Conservation (phyloP, 139 green algal genomes). For the Chlamydomonas sp. region DNA sequence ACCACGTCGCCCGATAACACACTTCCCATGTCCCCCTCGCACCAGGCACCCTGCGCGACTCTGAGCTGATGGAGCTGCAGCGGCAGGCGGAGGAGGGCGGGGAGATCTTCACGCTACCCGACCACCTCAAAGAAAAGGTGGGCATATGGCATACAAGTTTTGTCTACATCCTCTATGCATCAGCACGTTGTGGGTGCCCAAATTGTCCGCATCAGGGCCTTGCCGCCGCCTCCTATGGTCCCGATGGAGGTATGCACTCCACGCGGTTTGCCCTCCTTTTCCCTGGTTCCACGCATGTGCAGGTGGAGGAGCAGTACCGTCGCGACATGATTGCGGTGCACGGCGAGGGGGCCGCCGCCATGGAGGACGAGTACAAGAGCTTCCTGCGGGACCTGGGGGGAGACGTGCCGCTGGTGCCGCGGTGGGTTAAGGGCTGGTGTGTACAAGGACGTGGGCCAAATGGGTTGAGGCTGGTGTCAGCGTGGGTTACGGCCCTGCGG, state of each 20-base stretch:
- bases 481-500: no score
- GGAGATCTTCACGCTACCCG: slow-evolving; percentile 76
- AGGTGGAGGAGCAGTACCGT: slow-evolving; percentile 77
- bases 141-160: background rate
- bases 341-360: slow-evolving; percentile 55
- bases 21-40: background rate
- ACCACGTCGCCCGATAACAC: background rate
- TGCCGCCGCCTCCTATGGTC: background rate
- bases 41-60: slow-evolving; percentile 53
- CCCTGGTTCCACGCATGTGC: background rate
- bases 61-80: slow-evolving; percentile 39
- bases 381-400: slow-evolving; percentile 92
- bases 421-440: background rate
- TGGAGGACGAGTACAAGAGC: slow-evolving; percentile 90
- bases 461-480: no score
- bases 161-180: no score
- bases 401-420: slow-evolving; percentile 31
- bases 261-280: no score
- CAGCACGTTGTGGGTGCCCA: background rate
- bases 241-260: no score
- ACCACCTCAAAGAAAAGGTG: slow-evolving; percentile 67
- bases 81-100: slow-evolving; percentile 39
- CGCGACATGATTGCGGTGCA: slow-evolving; percentile 60
- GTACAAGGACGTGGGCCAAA: background rate
- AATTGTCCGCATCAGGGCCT: background rate